A percentile compares a stretch with the other conserved stretches of the same genome.
Evolutionary conservation across 441 rosid genomes (phyloP).

Genomic region (Aleurites moluccanus): DNA sequence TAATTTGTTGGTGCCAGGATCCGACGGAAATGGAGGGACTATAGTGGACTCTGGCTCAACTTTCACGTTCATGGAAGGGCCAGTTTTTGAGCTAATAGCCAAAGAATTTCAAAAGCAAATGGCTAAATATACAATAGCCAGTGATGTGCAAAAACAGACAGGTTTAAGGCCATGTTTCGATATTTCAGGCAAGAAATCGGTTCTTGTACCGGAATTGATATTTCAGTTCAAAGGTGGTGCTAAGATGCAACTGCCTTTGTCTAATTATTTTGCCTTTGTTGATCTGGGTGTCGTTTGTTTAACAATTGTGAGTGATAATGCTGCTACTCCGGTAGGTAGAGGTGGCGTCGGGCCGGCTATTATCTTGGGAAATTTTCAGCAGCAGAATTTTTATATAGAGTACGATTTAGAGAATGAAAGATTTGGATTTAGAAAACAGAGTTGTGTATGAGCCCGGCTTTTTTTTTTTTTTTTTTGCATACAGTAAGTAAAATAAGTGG

Average conservation of each 20-base stretch:
- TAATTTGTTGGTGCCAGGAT: constrained; percentile 48
- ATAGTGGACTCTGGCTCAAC: constrained; percentile 91
- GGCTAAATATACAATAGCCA: constrained; percentile 49
- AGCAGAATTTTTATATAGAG: constrained; percentile 69
- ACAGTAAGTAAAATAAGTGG: neutral
- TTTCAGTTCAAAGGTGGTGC: constrained; percentile 85
- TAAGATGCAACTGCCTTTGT: constrained; percentile 62
- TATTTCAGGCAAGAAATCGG: constrained; percentile 43
- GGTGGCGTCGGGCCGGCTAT: constrained; percentile 70
- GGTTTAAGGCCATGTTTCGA: constrained; percentile 74
- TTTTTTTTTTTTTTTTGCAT: neutral
- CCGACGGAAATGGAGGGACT: constrained; percentile 77
- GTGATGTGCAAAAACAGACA: constrained; percentile 37
- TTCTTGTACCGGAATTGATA: constrained; percentile 45
- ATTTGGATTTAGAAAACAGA: constrained; percentile 64
- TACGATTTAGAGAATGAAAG: constrained; percentile 64
- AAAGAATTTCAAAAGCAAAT: constrained; percentile 56
- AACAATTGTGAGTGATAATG: constrained; percentile 44
- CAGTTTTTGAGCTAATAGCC: constrained; percentile 50
- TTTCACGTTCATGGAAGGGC: constrained; percentile 74
- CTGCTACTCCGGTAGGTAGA: constrained; percentile 15
- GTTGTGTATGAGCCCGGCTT: constrained; percentile 45
- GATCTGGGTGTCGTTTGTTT: constrained; percentile 41
- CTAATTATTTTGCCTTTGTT: constrained; percentile 53
- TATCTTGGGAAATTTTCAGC: constrained; percentile 76